Evolutionary conservation across 2,329 filamentous ascomycete species (phyloP).

Genomic region (Pseudofabraea citricarpa): DNA sequence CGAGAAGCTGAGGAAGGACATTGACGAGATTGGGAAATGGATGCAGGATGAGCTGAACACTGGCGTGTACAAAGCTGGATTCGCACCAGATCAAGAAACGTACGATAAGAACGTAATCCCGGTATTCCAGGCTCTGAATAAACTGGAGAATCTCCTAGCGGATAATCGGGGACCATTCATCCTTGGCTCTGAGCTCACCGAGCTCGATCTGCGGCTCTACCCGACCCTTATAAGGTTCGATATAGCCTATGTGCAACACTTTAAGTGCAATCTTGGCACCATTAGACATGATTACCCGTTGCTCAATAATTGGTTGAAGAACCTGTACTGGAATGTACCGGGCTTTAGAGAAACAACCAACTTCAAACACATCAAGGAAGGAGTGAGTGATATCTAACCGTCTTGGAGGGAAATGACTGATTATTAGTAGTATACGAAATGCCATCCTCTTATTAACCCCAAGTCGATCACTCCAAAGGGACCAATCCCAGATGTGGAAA

Average conservation of each 20-base stretch:
- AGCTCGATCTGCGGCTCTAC: conserved; percentile 72
- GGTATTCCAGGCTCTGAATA: conserved; percentile 74
- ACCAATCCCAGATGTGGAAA: conserved; percentile 76
- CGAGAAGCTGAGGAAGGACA: conserved; percentile 48
- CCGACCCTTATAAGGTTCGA: conserved; percentile 63
- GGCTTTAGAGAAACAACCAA: conserved; percentile 39
- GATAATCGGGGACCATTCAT: conserved; percentile 55
- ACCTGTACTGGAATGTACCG: conserved; percentile 61
- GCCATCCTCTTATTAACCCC: conserved; percentile 60
- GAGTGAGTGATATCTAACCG: conserved; percentile 10
- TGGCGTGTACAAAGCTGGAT: conserved; percentile 70
- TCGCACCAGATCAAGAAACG: conserved; percentile 74
- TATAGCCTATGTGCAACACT: conserved; percentile 59
- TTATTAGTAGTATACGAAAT: conserved; percentile 81
- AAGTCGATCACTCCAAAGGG: conserved; percentile 76
- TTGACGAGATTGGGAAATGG: conserved; percentile 76
- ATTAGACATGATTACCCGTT: conserved; percentile 45
- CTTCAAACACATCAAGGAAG: conserved; percentile 45
- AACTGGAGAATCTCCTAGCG: conserved; percentile 64
- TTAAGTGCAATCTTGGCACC: conserved; percentile 52
- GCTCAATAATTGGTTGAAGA: conserved; percentile 60
- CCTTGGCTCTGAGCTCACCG: conserved; percentile 70
- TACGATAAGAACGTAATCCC: conserved; percentile 69
- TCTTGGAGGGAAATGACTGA: neutral
- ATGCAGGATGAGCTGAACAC: conserved; percentile 68